Evolutionary conservation across 1,139 yeast species (phyloP), one percentile per base, ranked within the genome.

Genomic region (Magnusiomyces starmeri): DNA sequence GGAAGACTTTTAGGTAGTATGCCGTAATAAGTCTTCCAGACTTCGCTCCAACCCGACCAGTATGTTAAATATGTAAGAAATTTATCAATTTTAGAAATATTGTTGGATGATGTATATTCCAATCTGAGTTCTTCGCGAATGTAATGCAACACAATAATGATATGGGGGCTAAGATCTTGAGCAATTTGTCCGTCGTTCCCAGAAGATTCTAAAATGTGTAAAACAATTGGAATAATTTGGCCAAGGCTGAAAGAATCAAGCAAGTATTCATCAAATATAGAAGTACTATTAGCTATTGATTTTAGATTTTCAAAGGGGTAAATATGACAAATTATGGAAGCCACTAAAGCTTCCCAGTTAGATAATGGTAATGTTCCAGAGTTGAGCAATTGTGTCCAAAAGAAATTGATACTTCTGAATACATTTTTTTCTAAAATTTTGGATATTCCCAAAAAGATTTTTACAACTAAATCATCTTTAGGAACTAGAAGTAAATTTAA

Each of bases 81-180:
- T 1, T 69, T 45, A 0, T 83, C 81, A 16, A 89, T 61, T 40
- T 67, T 66, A 3, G 68, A 59, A 18, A 75, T 69, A 21, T 71
- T 68, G 0, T 60, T 56, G 2, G 63, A 56, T 10, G 75, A 72
- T 37, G 82, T 69, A 1, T 79, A 68, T 59, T 85, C 81, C 39
- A 92, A 70, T 52, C 77, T 74, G 44, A 76, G 68, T 56, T 90
- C 97, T 65, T 92, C 97, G 54, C 90, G 70, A 2, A 88, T 69
- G 35, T 88, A 63, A 69, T 90, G 97, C 42, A 90, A 66, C 0
- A 89, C 79, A 34, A 85, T 67, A 0, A 82, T 73, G n/a, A 87
- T 74, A 56, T 78, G 81, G 1, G 88, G 86, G 2, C 52, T 82
- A 67, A 43, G 37, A 20, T 43, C 46, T 6, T 24, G 3, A 10